phyloP scores from a whole-genome alignment of 495 filamentous ascomycete genomes.

The Trypethelium eluteriae region DNA sequence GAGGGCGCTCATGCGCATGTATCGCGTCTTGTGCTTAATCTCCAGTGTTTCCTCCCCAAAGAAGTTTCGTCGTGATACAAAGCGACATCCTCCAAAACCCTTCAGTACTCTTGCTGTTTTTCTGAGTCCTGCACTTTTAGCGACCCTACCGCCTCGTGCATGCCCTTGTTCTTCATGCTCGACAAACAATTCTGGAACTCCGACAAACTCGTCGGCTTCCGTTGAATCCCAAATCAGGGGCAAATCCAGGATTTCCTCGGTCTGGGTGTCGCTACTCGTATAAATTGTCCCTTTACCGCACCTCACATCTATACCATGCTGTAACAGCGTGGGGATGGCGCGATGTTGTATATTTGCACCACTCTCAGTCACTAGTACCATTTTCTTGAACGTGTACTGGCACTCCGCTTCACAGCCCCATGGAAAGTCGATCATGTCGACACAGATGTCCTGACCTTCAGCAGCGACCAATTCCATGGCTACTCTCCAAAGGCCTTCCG shows the following conservation, averaged over 20 bases:
- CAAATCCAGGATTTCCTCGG: neutral
- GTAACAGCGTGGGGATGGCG: neutral
- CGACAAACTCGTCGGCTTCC: neutral
- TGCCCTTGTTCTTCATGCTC: neutral
- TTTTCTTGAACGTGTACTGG: neutral
- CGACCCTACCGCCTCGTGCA: neutral
- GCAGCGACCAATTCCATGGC: neutral
- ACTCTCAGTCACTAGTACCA: neutral
- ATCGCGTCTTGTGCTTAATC: constrained; percentile 1
- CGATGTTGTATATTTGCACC: neutral
- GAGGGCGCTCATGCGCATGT: neutral
- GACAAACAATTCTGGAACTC: neutral
- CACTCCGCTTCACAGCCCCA: neutral
- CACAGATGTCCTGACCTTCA: neutral
- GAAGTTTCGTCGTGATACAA: neutral
- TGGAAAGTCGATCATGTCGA: neutral
- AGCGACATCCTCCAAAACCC: neutral
- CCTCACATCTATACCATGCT: neutral
- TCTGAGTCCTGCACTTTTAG: constrained; percentile 1
- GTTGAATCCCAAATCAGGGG: neutral
- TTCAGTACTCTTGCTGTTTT: neutral
- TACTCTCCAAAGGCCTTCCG: neutral
- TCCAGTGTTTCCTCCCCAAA: neutral
- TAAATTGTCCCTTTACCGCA: neutral
- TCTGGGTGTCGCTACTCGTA: neutral